Base-by-base conservation (phyloP, 306 rosid species). In the Datisca glomerata region DNA sequence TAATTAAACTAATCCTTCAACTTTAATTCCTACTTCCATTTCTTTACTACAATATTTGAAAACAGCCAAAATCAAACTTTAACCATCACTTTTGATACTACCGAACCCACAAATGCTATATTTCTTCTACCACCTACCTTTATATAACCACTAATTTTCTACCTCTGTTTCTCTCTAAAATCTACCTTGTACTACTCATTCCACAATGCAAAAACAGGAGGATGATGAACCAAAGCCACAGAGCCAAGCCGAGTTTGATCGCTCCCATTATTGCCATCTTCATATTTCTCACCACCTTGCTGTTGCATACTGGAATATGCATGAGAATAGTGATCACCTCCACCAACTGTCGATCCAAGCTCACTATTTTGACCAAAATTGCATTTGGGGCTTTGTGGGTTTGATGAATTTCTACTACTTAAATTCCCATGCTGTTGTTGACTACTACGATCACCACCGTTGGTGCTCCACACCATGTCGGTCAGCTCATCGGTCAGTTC, bases 171-270 rank as follows among this genome's bases (percentile, higher is more conserved):
- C 18, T 16, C 18, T n/a, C n/a, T n/a, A n/a, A n/a, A 15, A 50
- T 10, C 13, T 14, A 8, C 42, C 21, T 15, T 6, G 56, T 61
- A 32, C 39, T 13, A 72, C 42, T 76, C 91, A 47, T 75, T 80
- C 95, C 93, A 84, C 50, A 89, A 51, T 23, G 95, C 92, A 73
- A 89, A 89, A 79, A 78, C 56, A 0, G 93, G 84, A 49, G 62
- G 83, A 49, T 70, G 83, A 65, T 75, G 85, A 70, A 59, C 91
- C 68, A 84, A 43, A 21, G 70, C 83, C 46, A 69, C 55, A 57
- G 35, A 73, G 21, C 76, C 85, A 32, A 68, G 34, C 60, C 39
- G 25, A 14, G n/a, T 40, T 29, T 63, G 59, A 12, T 78, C 86
- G 45, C 46, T 48, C 18, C 63, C 86, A 43, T 49, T 73, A 66